phyloP scores from a whole-genome alignment of 345 rosid genomes.

The Arabis hirsuta region DNA sequence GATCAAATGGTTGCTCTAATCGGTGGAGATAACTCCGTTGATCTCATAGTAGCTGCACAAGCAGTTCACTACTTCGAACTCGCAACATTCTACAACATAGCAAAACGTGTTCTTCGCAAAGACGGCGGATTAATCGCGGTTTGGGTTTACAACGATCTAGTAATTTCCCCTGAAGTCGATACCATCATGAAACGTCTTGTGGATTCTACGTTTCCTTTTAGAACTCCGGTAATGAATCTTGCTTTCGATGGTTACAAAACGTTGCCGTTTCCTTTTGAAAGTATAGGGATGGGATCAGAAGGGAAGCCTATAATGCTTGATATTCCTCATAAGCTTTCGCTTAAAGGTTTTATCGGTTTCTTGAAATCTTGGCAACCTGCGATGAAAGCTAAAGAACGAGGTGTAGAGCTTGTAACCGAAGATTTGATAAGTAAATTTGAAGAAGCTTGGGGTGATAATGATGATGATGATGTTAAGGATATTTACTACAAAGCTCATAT shows the following conservation, averaged over 20 bases:
- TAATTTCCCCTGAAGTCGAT: slow-evolving; percentile 43
- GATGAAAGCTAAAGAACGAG: slow-evolving; percentile 45
- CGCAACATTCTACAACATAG: slow-evolving; percentile 37
- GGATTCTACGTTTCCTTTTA: slow-evolving; percentile 36
- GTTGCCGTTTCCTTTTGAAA: slow-evolving; percentile 41
- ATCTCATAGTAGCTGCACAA: slow-evolving; percentile 47
- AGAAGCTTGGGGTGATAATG: slow-evolving; percentile 47
- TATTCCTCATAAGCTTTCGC: slow-evolving; percentile 44
- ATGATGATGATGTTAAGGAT: slow-evolving; percentile 44
- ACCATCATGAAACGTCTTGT: slow-evolving; percentile 41
- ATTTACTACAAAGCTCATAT: slow-evolving; percentile 43
- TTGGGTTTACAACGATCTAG: slow-evolving; percentile 40
- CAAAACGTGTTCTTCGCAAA: slow-evolving; percentile 42
- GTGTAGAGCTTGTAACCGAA: slow-evolving; percentile 42
- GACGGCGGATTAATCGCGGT: slow-evolving; percentile 42
- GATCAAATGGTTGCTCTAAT: slow-evolving; percentile 52
- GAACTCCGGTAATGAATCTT: slow-evolving; percentile 42
- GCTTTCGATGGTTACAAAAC: slow-evolving; percentile 43
- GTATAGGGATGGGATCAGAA: slow-evolving; percentile 42
- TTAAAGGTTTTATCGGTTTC: slow-evolving; percentile 45
- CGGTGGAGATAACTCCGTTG: slow-evolving; percentile 62
- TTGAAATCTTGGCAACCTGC: slow-evolving; percentile 44
- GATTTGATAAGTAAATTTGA: slow-evolving; percentile 35
- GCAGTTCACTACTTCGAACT: slow-evolving; percentile 45
- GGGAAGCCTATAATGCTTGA: slow-evolving; percentile 43